These are phyloP conservation scores for Taiozyma onychis DNA, from an alignment of 1,139 yeast genomes.

Conservation along the genomic window DNA sequence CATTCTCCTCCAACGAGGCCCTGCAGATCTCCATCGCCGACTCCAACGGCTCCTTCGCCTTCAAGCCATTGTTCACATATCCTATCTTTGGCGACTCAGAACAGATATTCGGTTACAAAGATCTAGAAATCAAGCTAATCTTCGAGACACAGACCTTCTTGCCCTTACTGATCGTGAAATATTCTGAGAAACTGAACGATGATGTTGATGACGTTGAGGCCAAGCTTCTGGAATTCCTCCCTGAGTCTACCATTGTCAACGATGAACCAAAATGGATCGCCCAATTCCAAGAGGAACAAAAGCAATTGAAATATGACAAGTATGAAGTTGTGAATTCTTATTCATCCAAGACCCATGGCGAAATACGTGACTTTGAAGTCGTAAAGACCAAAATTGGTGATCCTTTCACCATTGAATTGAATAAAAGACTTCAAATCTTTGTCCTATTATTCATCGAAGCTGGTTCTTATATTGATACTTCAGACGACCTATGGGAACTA, in stretches of 20 bases:
- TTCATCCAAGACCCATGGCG: conserved; percentile 20
- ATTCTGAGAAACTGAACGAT: conserved; percentile 43
- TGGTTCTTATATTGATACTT: conserved; percentile 78
- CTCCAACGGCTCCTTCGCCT: conserved; percentile 49
- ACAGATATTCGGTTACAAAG: conserved; percentile 78
- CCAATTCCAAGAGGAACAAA: conserved; percentile 42
- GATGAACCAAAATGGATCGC: conserved; percentile 68
- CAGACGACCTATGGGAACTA: conserved; percentile 70
- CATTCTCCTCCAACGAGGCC: conserved; percentile 60
- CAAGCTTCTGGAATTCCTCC: conserved; percentile 51
- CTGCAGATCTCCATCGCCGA: conserved; percentile 52
- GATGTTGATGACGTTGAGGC: conserved; percentile 32
- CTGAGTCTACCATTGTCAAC: conserved; percentile 51
- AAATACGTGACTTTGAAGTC: conserved; percentile 31
- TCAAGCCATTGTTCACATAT: conserved; percentile 78
- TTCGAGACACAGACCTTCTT: conserved; percentile 50
- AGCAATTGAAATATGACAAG: conserved; percentile 15
- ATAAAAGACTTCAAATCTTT: conserved; percentile 69
- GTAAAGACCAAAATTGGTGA: conserved; percentile 28
- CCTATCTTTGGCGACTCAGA: conserved; percentile 93
- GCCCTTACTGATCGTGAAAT: conserved; percentile 55
- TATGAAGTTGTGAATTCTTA: conserved; percentile 39
- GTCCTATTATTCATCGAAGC: conserved; percentile 88
- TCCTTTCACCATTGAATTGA: conserved; percentile 41
- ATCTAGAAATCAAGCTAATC: conserved; percentile 47